phyloP scores from a whole-genome alignment of 75 land plant genomes.

The Sequoiadendron giganteum region DNA sequence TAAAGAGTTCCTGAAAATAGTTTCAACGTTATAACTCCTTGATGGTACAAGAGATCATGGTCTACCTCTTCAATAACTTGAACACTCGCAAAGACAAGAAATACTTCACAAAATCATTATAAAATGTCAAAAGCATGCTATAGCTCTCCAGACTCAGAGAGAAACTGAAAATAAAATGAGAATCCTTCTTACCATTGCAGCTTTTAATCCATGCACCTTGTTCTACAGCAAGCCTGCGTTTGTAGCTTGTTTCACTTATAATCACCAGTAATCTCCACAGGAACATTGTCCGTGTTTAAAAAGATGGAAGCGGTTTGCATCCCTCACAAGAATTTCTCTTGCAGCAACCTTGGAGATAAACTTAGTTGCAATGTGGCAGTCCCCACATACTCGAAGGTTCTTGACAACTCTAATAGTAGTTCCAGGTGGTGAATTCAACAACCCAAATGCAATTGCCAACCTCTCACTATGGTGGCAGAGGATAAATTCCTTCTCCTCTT shows the following conservation, averaged over 20 bases:
- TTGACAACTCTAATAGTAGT: background rate
- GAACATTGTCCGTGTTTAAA: conserved; percentile 9
- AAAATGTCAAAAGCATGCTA: background rate
- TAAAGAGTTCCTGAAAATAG: background rate
- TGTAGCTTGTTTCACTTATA: background rate
- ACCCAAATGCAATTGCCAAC: background rate
- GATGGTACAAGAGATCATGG: no score
- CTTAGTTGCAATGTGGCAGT: conserved; percentile 11
- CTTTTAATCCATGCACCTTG: background rate
- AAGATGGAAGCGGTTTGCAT: conserved; percentile 19
- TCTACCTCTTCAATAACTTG: background rate
- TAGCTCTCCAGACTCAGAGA: background rate
- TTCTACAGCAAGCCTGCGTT: background rate
- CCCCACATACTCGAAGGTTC: background rate
- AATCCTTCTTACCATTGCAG: background rate
- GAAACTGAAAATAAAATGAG: background rate
- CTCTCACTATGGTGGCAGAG: conserved; percentile 6
- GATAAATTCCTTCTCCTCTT: background rate
- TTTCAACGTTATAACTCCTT: background rate
- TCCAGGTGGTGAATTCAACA: background rate
- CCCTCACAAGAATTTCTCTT: conserved; percentile 15
- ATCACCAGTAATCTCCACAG: conserved; percentile 10
- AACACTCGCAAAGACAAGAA: background rate
- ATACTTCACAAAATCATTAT: background rate
- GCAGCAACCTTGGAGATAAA: conserved; percentile 16